phyloP scores from a whole-genome alignment of 176 grass and related monocot genomes.

The Ensete ventricosum region DNA sequence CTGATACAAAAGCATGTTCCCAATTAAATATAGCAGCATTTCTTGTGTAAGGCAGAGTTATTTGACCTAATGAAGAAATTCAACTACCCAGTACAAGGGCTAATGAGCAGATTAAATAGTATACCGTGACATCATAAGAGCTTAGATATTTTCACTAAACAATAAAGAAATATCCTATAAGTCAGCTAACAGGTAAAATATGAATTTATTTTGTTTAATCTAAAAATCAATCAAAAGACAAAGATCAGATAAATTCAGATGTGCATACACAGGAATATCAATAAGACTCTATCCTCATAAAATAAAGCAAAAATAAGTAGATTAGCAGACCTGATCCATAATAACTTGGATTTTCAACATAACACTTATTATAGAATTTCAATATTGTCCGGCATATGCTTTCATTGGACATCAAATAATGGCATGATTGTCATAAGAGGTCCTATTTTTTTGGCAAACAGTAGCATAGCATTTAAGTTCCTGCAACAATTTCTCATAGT shows the following conservation, averaged over 20 bases:
- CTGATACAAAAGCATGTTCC: conserved; percentile 22
- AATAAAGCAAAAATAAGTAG: not conserved
- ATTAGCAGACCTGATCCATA: not conserved
- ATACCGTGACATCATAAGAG: too few relatives aligned
- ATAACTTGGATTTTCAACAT: too few relatives aligned
- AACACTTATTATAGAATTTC: not conserved
- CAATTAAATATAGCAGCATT: not conserved
- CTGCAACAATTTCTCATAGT: too few relatives aligned
- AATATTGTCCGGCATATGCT: not conserved
- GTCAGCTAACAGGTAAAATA: not conserved
- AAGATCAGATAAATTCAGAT: not conserved
- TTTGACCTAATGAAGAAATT: not conserved
- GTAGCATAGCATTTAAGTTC: too few relatives aligned
- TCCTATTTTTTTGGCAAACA: too few relatives aligned
- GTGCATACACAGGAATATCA: not conserved
- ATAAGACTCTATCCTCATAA: not conserved
- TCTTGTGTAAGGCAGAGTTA: not conserved
- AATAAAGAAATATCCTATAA: not conserved
- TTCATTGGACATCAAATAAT: too few relatives aligned
- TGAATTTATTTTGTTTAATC: not conserved
- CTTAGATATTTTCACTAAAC: too few relatives aligned
- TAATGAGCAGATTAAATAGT: too few relatives aligned
- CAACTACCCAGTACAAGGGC: not conserved
- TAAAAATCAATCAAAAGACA: not conserved
- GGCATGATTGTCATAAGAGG: too few relatives aligned